Evolutionary conservation across 495 filamentous ascomycete species (phyloP), one percentile per base, ranked within the genome.

Genomic region (Bryoglossum gracile): DNA sequence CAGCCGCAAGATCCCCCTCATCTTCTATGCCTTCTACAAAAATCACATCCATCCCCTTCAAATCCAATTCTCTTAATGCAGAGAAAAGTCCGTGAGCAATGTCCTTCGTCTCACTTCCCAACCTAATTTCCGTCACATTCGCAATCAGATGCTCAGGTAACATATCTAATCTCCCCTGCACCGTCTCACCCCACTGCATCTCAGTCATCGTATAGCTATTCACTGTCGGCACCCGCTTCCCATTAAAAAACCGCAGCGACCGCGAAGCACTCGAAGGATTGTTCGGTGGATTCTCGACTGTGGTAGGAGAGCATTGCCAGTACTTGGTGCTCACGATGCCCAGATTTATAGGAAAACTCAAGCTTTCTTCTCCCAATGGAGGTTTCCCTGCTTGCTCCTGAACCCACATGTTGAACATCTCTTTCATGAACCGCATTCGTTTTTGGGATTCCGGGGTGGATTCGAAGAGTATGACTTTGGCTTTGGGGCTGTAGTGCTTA

Each of bases 401-500:
- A 5, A 13, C 5, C 26, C 13, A 6, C 26, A 13, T 13, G 5
- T 6, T 5, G 26, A 30, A 30, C 6, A 30, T 5, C 6, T 30
- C 26, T 5, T 13, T 5, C 5, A 6, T 6, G 6, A 13, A 30
- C 26, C 5, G 26, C 26, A 30, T 30, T 30, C 13, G 26, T 5
- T 13, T 5, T 13, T 13, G 6, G 13, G 26, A 30, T 17, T 14
- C 18, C 19, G 33, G 13, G n/a, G 48, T 4, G n/a, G 52, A 45
- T 62, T 95, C 86, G 61, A 86, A 92, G 1, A 99, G 71, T 18
- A 95, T 68, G 8, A 99, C 91, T 24, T 74, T 81, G 13, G 92
- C 92, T 59, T 83, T 85, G 0, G 92, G 92, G 17, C 89, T 94
- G 61, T 99, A 99, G 63, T 99, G 92, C 56, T 89, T 84, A 65